Evolutionary conservation across 305 asterid species (phyloP), one percentile per base, ranked within the genome.

Genomic region (Ilex paraguariensis): DNA sequence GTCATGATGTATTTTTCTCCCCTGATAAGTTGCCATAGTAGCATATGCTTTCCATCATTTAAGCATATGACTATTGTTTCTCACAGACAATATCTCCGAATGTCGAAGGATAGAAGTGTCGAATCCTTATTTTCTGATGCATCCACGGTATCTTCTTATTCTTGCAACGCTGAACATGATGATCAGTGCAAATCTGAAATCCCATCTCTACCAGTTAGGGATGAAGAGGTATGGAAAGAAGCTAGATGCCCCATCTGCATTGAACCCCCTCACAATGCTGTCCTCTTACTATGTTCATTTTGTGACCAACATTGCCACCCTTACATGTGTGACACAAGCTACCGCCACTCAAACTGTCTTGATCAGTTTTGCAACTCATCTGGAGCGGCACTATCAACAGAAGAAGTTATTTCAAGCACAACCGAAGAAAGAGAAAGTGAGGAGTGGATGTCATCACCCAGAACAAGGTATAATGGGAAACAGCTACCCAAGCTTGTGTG

Each of bases 201-300:
- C 46, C 62, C 75, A 31, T 74, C 52, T 13, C 69, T 82, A 60
- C 68, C 62, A 13, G 74, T 55, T 32, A 83, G 84, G 57, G 74
- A 79, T 63, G 76, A 81, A 62, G 75, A 30, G 14, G 92, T 84
- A 69, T 87, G 91, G 94, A 84, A 90, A 63, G 94, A 90, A 66
- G 78, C 80, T 30, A 79, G 77, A 30, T 90, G 97, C 81, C 81
- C 90, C 60, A 82, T 90, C 51, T 90, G 95, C 68, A 78, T 89
- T 76, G 97, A 89, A 57, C 87, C 81, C 59, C 97, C 97, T 0
- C 95, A 89, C 76, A 89, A 87, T 56, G 84, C 94, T 50, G 88
- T 89, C 62, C 72, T 87, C 61, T 66, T 89, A 62, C 65, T 66
- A 8, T 89, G 97, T 66, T 78, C 95, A 16, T 89, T 90, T 59